Percentiles rank a stretch among this genome's conserved stretches.
Conservation (phyloP, 345 rosid species). For the Ceriops decandra region DNA sequence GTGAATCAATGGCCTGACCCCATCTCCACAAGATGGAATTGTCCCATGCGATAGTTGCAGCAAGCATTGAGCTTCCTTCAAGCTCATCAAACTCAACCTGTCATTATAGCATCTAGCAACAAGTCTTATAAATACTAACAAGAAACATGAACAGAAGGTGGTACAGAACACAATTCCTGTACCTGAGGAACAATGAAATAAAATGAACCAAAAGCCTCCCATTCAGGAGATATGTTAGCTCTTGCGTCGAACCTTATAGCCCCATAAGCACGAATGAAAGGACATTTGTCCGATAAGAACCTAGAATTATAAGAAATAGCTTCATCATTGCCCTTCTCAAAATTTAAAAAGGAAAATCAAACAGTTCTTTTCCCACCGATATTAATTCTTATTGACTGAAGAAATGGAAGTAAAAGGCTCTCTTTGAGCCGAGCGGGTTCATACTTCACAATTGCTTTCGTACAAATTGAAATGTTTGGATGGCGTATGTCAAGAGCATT, state of each 20-base stretch:
- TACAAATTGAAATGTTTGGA: no score
- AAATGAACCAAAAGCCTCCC: slow-evolving; percentile 82
- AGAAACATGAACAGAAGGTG: background rate
- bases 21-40: slow-evolving; percentile 57
- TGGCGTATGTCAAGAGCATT: no score
- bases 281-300: slow-evolving; percentile 61
- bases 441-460: no score
- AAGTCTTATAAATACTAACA: slow-evolving; percentile 29
- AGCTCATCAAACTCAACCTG: slow-evolving; percentile 93
- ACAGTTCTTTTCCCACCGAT: background rate
- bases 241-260: slow-evolving; percentile 76
- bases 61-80: slow-evolving; percentile 62
- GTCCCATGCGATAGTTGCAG: slow-evolving; percentile 78
- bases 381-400: background rate
- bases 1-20: slow-evolving; percentile 46
- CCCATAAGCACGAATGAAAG: slow-evolving; percentile 85
- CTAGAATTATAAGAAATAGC: slow-evolving; percentile 27
- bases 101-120: slow-evolving; percentile 38
- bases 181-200: slow-evolving; percentile 87
- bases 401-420: no score
- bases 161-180: slow-evolving; percentile 6
- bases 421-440: no score
- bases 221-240: slow-evolving; percentile 52
- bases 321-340: background rate
- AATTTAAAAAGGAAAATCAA: no score